Evolutionary conservation across 148 eudicot genomes (phyloP).

Genomic region (Dysphania ambrosioides): DNA sequence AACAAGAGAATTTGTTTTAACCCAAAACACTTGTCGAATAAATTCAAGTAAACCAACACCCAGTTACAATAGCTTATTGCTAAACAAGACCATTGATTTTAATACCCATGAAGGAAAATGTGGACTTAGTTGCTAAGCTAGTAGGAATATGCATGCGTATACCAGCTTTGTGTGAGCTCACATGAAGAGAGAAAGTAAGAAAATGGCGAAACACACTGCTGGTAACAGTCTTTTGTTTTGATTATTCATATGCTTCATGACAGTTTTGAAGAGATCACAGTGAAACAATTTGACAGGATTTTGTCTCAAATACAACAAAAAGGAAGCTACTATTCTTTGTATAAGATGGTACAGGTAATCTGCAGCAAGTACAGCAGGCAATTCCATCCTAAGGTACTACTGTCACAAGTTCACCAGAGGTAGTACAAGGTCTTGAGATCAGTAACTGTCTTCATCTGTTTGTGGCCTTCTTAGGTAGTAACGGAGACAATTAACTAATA

Average conservation of each 20-base stretch:
- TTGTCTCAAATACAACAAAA: neutral
- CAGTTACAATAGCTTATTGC: no score
- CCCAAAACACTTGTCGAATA: no score
- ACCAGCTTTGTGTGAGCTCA: no score
- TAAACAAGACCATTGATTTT: no score
- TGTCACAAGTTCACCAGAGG: neutral
- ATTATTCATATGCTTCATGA: slow-evolving; percentile 6
- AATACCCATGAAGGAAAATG: no score
- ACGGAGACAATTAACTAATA: slow-evolving; percentile 70
- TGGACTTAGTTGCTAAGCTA: no score
- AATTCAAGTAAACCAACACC: no score
- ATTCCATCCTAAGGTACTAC: neutral
- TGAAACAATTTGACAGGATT: neutral
- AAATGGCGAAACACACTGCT: neutral
- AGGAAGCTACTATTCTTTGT: neutral
- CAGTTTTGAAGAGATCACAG: neutral
- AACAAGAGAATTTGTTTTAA: no score
- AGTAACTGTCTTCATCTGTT: slow-evolving; percentile 89
- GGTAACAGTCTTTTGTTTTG: neutral
- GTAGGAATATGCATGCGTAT: no score
- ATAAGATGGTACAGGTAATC: neutral
- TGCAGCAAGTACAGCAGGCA: neutral
- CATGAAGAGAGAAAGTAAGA: neutral
- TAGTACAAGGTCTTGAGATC: slow-evolving; percentile 20
- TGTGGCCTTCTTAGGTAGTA: slow-evolving; percentile 83